These are phyloP conservation scores for Leishmania lainsoni DNA, from an alignment of 208 protist genomes.

Conservation along the genomic window DNA sequence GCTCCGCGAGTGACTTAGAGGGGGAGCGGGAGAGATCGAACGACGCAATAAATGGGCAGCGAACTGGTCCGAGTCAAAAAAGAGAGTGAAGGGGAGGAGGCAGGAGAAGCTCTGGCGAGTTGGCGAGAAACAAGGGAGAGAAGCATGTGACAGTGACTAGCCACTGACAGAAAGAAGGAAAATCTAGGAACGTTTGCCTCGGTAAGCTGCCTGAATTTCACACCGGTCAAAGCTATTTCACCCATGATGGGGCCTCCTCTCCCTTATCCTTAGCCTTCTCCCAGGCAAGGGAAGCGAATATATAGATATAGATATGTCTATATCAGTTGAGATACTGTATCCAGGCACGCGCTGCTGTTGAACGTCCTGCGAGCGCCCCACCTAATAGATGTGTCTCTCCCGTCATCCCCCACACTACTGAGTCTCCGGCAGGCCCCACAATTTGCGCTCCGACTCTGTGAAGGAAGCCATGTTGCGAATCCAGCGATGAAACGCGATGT, in stretches of 20 bases:
- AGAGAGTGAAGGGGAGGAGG: background rate
- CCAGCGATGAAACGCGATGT: slow-evolving; percentile 38
- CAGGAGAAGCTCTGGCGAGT: background rate
- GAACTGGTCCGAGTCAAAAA: background rate
- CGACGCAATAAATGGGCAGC: background rate
- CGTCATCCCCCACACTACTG: slow-evolving; percentile 5
- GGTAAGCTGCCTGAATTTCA: background rate
- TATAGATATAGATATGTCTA: background rate
- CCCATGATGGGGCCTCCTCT: background rate
- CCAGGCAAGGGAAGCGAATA: background rate
- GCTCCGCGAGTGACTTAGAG: background rate
- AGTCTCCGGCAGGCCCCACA: slow-evolving; percentile 25
- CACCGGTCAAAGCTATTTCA: background rate
- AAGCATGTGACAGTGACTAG: background rate
- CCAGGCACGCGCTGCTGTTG: background rate
- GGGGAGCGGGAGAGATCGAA: background rate
- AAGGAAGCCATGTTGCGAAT: slow-evolving; percentile 40
- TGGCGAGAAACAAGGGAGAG: background rate
- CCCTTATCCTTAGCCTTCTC: background rate
- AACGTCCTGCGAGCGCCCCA: background rate
- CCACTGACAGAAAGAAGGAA: background rate
- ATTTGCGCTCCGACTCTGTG: slow-evolving; percentile 33
- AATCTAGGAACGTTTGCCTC: background rate
- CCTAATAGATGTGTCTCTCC: background rate
- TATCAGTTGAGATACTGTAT: background rate